These are phyloP conservation scores for Cinchona pubescens DNA, from an alignment of 257 asterid genomes.

Conservation along the genomic window DNA sequence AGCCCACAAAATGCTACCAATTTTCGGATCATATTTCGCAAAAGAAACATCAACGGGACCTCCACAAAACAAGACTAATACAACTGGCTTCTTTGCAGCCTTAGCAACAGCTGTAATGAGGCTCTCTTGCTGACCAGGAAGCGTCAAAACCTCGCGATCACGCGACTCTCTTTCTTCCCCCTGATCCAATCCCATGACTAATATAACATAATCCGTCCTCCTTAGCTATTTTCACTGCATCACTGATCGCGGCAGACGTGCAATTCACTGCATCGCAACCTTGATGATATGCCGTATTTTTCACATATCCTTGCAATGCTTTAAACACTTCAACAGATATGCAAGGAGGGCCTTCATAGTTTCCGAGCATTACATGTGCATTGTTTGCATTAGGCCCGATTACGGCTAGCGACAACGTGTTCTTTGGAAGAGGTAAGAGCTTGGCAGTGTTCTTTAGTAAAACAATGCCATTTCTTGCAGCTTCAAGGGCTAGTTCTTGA, in stretches of 20 bases:
- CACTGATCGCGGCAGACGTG: conserved; percentile 34
- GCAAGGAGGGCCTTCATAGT: conserved; percentile 79
- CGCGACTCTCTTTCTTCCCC: conserved; percentile 53
- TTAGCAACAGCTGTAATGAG: conserved; percentile 54
- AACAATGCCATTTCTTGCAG: conserved; percentile 79
- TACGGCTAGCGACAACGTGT: conserved; percentile 52
- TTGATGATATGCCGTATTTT: conserved; percentile 23
- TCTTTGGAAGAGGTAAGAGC: conserved; percentile 62
- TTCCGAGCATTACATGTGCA: conserved; percentile 53
- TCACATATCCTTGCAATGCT: conserved; percentile 47
- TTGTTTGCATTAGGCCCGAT: conserved; percentile 69
- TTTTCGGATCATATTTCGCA: conserved; percentile 50
- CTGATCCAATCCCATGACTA: conserved; percentile 84
- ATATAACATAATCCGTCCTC: conserved; percentile 55
- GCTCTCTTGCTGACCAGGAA: conserved; percentile 71
- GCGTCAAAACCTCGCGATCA: conserved; percentile 56
- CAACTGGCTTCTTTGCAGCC: conserved; percentile 64
- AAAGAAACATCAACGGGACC: conserved; percentile 72
- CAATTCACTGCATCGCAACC: conserved; percentile 62
- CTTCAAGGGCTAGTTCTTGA: conserved; percentile 67
- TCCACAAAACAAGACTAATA: conserved; percentile 64
- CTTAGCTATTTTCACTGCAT: conserved; percentile 45
- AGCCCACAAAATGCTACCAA: conserved; percentile 78
- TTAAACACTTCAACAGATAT: conserved; percentile 41
- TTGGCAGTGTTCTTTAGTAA: conserved; percentile 65